Evolutionary conservation across 179 eudicot genomes (phyloP), one percentile per base, ranked within the genome.

Genomic region (Amaranthus tricolor): DNA sequence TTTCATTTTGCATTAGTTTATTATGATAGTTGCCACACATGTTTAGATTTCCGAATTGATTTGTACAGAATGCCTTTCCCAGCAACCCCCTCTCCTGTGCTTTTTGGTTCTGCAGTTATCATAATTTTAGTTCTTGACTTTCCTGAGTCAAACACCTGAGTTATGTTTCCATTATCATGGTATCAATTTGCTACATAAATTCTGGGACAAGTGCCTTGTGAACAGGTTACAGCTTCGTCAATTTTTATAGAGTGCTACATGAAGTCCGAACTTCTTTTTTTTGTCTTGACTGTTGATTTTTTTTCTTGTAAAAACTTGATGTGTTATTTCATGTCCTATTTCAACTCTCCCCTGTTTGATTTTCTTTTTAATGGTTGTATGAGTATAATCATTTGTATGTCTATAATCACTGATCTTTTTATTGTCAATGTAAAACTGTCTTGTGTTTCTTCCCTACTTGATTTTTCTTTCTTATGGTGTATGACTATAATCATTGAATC

Each of bases 391-490:
- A 31, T 49, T 69, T 60, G 4, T 0, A 14, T 9, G 17, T 5
- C 9, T 9, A 14, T 53, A 0, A 14, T 51, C 12, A 6, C 6
- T 20, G 16, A 20, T 57, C 40, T 57, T 53, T 65, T 64, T 51
- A 14, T 66, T 63, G 15, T 49, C 40, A 17, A 48, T 68, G 13
- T 44, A 40, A n/a, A 10, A 60, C 55, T n/a, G 62, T 13, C 40
- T 31, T 31, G 40, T 48, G n/a, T 72, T 55, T 72, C 14, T 72
- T 47, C 6, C 11, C 1, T 16, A 5, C 1, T 57, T 44, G 44
- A 51, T 51, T 64, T 74, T 74, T 70, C 53, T 24, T 52, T n/a
- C 13, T 12, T 58, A 44, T 71, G 40, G 16, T 31, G 19, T n/a
- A 14, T 9, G 17, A 60, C 9, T 9, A 14, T 53, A 9, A 14